A percentile compares a stretch with the other conserved stretches of the same genome.
phyloP scores from a whole-genome alignment of 352 stramenopile genomes.

The Globisporangium irregulare region DNA sequence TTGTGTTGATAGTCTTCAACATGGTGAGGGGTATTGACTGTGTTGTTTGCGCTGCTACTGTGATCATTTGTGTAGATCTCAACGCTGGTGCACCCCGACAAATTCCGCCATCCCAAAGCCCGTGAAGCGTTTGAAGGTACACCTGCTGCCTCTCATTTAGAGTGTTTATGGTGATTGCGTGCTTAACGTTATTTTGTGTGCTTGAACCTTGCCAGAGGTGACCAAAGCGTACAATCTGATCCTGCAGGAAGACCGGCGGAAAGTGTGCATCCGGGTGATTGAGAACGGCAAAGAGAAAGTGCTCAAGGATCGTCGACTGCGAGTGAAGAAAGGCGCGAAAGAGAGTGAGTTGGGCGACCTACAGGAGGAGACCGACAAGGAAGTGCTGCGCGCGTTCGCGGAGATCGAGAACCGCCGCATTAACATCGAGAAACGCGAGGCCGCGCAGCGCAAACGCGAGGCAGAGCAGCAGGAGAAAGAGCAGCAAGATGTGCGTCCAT shows the following conservation, averaged over 20 bases:
- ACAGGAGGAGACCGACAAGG: constrained; percentile 66
- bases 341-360: constrained; percentile 63
- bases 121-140: constrained; percentile 87
- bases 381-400: constrained; percentile 78
- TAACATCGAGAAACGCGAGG: constrained; percentile 77
- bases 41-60: background rate
- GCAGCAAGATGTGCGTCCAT: constrained; percentile 48
- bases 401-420: constrained; percentile 76
- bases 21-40: too few relatives aligned
- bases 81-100: constrained; percentile 87
- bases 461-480: constrained; percentile 75
- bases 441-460: constrained; percentile 60
- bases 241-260: constrained; percentile 81
- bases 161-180: background rate
- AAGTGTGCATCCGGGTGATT: constrained; percentile 77
- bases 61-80: constrained; percentile 49
- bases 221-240: constrained; percentile 86
- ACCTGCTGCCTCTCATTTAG: too few relatives aligned
- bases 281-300: constrained; percentile 65
- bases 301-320: constrained; percentile 65
- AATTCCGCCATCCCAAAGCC: constrained; percentile 63
- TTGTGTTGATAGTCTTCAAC: too few relatives aligned
- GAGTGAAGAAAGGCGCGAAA: constrained; percentile 83
- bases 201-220: constrained; percentile 43
- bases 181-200: background rate